Evolutionary conservation across 2,329 filamentous ascomycete genomes (phyloP), one percentile per base, ranked within the genome.

Genomic region (Tolypocladium ovalisporum): DNA sequence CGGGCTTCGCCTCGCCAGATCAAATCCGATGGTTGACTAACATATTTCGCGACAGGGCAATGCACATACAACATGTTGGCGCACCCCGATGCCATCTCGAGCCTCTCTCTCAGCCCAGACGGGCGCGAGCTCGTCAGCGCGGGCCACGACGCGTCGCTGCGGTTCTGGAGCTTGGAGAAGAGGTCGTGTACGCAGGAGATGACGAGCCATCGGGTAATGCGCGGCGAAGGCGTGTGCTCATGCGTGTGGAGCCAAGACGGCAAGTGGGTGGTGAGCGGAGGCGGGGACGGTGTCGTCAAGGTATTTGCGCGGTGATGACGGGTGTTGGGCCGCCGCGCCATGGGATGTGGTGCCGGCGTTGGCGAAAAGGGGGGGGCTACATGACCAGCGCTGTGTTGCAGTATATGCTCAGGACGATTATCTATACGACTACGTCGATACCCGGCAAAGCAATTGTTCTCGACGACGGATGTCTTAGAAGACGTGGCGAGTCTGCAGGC

Each of bases 21-120:
- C 3, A 12, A 1, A 10, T 13, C 4, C 8, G 22, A 5, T 10
- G 19, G 7, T 19, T 56, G n/a, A 64, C 63, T 64, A 58, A 64
- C 27, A 13, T 13, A 2, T 13, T 1, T 2, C 12, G 12, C 29
- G 12, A n/a, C 63, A 97, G 94, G 94, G 58, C 94, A 99, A 90
- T 97, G 92, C 75, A 97, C 94, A 62, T 99, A 99, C 74, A 95
- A 89, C 67, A 99, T 99, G 94, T 84, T 97, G 59, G 94, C 94
- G 7, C 94, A 99, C 66, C 91, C 94, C 0, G 88, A 92, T 3
- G 87, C 94, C 57, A 97, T 99, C 63, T 95, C 94, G 1, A 88
- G 89, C 32, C 81, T 99, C 6, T 95, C 90, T 0, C 82, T 99
- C 24, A 96, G 90, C 64, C 94, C 93, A 17, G 93, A 97, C 68